Evolutionary conservation across 164 flowering plant species (phyloP), one percentile per base, ranked within the genome.

Genomic region (Magnolia kwangsiensis): DNA sequence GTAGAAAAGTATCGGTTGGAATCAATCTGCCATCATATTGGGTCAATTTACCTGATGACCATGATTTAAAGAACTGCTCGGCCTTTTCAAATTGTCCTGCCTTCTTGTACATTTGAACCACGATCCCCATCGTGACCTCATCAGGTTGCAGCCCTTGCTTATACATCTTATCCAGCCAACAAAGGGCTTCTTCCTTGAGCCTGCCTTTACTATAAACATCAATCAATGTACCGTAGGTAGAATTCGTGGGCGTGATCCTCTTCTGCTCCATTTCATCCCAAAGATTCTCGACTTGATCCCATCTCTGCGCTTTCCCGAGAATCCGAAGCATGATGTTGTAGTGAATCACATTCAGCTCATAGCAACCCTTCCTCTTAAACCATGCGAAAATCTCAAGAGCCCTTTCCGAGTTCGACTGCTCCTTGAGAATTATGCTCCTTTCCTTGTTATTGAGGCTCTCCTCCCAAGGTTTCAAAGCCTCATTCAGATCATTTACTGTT

Each of bases 191-290:
- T 45, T 89, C 88, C 55, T 76, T 90, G 5, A 75, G 87, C 2
- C 99, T 98, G n/a, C 95, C 97, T 83, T 93, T 96, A 81, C 93
- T 87, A 75, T 89, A 93, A 76, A 86, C 95, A 88, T 93, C 93
- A 80, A 96, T 93, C 71, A 96, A 81, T 19, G 99, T 93, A 51
- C 98, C 98, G 74, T 88, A 96, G 0, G 99, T 93, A 0, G 94
- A 89, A 80, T 92, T 96, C 8, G 89, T 84, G 0, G 95, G 95
- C 18, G 51, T 66, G 72, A 93, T 85, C 65, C 84, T 79, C 67
- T 68, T 83, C 50, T 11, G 67, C 74, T 24, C 80, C 98, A 96
- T 92, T 75, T 96, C 99, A 64, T 73, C 83, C 92, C 91, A 92
- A 75, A 93, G 77, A 11, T 74, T 81, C 84, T 87, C 87, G 9